These are phyloP conservation scores for Neurospora tetrasperma DNA, from an alignment of 495 filamentous ascomycete genomes.

Conservation along the genomic window DNA sequence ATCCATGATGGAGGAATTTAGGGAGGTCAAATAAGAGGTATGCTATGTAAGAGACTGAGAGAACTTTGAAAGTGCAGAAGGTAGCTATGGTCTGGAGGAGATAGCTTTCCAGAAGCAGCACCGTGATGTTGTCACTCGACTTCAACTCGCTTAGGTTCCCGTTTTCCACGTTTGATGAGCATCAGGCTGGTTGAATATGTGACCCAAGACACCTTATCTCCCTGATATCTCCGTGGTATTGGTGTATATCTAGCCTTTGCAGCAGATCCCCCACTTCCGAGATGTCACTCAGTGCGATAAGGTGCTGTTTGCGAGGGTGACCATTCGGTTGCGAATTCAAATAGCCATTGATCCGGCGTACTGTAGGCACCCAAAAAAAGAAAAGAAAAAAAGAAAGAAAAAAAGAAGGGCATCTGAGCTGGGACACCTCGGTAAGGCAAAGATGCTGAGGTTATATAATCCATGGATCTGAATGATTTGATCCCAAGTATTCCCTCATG, in stretches of 20 bases:
- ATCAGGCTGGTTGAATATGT: background rate
- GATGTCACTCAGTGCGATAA: background rate
- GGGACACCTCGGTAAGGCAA: background rate
- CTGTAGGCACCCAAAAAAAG: background rate
- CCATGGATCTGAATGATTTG: background rate
- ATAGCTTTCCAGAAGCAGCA: background rate
- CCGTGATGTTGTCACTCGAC: background rate
- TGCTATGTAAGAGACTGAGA: background rate
- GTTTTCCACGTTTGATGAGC: background rate
- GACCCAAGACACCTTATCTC: background rate
- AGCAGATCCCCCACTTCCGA: background rate
- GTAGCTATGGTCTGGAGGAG: background rate
- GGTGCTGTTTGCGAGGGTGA: background rate
- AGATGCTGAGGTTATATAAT: background rate
- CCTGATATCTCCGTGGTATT: background rate
- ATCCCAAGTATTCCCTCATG: background rate
- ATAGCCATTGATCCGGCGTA: background rate
- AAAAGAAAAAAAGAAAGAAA: too few relatives aligned
- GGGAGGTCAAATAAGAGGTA: background rate
- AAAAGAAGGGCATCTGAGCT: background rate
- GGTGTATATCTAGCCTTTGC: background rate
- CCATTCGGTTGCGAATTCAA: background rate
- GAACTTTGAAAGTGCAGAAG: background rate
- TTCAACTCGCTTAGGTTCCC: background rate
- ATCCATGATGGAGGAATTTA: constrained; percentile 30